phyloP scores from a whole-genome alignment of 352 stramenopile genomes.

The Phytopythium chamaehyphon region DNA sequence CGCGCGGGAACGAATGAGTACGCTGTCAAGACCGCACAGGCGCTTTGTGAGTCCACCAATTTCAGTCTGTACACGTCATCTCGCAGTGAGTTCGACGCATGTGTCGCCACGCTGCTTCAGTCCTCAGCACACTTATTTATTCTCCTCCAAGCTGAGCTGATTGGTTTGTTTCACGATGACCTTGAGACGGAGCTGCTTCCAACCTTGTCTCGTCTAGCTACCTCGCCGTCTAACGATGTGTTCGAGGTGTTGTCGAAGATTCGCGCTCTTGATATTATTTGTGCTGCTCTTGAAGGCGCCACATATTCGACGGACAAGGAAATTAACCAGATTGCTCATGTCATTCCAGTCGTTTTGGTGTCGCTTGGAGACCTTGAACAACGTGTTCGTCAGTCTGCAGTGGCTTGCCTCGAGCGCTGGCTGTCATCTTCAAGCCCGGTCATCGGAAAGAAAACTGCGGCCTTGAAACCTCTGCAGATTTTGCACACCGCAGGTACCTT shows the following conservation, averaged over 20 bases:
- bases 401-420: conserved; percentile 60
- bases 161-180: conserved; percentile 46
- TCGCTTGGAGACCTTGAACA: conserved; percentile 44
- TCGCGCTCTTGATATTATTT: conserved; percentile 62
- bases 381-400: conserved; percentile 52
- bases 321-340: conserved; percentile 32
- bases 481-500: conserved; percentile 28
- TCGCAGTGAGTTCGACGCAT: conserved; percentile 58
- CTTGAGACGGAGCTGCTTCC: conserved; percentile 53
- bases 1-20: conserved; percentile 7
- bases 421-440: conserved; percentile 21
- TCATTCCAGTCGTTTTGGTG: conserved; percentile 66
- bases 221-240: conserved; percentile 24
- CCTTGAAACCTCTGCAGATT: conserved; percentile 26
- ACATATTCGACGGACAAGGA: conserved; percentile 38
- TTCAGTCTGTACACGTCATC: conserved; percentile 33
- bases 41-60: conserved; percentile 40
- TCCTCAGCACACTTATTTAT: conserved; percentile 59
- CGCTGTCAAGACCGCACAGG: conserved; percentile 37
- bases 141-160: conserved; percentile 47
- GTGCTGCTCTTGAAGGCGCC: conserved; percentile 51
- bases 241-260: conserved; percentile 51
- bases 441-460: conserved; percentile 14
- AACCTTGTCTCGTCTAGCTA: conserved; percentile 57
- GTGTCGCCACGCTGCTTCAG: conserved; percentile 58